Percentiles rank a stretch among this genome's conserved stretches.
Conservation (phyloP, 2,329 filamentous ascomycete genomes). For the Nothophaeocryptopus gaeumannii region DNA sequence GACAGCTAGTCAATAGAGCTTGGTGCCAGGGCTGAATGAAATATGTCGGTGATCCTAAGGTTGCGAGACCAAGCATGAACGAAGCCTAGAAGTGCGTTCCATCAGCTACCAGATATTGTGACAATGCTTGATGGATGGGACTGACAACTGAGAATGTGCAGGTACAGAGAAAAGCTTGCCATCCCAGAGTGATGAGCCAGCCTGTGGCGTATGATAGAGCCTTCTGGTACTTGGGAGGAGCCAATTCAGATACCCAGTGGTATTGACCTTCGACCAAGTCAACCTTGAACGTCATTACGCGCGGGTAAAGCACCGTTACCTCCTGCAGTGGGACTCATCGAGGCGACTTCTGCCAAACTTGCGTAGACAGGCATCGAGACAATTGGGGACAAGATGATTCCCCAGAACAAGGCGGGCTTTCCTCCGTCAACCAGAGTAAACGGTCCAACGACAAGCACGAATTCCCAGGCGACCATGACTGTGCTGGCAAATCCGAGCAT, state of each 20-base stretch:
- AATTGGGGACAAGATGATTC: not conserved
- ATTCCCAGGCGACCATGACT: slow-evolving; percentile 3
- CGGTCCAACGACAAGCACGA: not conserved
- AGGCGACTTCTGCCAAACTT: slow-evolving; percentile 35
- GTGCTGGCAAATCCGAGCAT: slow-evolving; percentile 6
- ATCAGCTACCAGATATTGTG: not conserved
- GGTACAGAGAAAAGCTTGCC: slow-evolving; percentile 22
- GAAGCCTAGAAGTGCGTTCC: not conserved
- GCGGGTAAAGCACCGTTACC: slow-evolving; percentile 11
- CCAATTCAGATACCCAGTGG: slow-evolving; percentile 39
- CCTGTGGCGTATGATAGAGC: slow-evolving; percentile 41
- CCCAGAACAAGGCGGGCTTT: slow-evolving; percentile 1
- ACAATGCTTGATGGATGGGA: slow-evolving; percentile 2
- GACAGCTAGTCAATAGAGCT: slow-evolving; percentile 48
- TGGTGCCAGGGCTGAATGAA: slow-evolving; percentile 43
- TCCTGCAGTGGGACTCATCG: slow-evolving; percentile 38
- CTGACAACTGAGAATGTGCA: not conserved
- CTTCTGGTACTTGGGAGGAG: slow-evolving; percentile 38
- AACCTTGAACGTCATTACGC: not conserved
- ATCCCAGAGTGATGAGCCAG: slow-evolving; percentile 23
- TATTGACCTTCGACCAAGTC: not conserved
- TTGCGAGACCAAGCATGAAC: slow-evolving; percentile 8
- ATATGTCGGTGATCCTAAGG: slow-evolving; percentile 12
- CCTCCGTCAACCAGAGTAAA: slow-evolving; percentile 3
- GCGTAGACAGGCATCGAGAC: slow-evolving; percentile 25